phyloP scores from a whole-genome alignment of 495 filamentous ascomycete genomes.

The Tuber melanosporum region DNA sequence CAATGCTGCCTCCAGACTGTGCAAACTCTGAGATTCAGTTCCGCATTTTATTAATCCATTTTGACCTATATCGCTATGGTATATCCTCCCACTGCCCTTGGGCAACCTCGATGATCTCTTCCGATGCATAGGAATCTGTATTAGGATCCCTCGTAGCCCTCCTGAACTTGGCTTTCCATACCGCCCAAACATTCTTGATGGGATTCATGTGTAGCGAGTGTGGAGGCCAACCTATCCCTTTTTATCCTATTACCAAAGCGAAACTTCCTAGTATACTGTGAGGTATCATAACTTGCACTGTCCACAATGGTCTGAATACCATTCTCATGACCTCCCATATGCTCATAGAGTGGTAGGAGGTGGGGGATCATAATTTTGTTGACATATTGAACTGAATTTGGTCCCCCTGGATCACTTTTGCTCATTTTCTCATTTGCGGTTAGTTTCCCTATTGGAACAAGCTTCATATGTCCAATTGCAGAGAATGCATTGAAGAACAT shows the following conservation, averaged over 20 bases:
- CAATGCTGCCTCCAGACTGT: no score
- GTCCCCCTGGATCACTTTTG: slow-evolving; percentile 1
- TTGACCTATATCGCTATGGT: slow-evolving; percentile 7
- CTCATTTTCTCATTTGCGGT: not conserved
- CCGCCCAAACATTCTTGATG: slow-evolving; percentile 8
- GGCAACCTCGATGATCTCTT: slow-evolving; percentile 8
- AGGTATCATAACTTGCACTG: slow-evolving; percentile 5
- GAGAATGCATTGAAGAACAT: no score
- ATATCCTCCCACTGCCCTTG: slow-evolving; percentile 11
- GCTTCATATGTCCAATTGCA: not conserved
- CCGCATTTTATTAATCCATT: slow-evolving; percentile 13
- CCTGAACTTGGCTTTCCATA: slow-evolving; percentile 7
- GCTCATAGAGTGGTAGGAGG: not conserved
- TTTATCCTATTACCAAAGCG: not conserved
- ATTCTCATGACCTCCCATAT: not conserved
- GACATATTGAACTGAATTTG: slow-evolving; percentile 8
- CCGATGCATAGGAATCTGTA: not conserved
- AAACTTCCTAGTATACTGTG: not conserved
- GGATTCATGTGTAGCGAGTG: no score
- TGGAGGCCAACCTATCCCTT: slow-evolving; percentile 9
- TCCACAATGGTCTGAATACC: slow-evolving; percentile 11
- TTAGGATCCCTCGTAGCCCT: not conserved
- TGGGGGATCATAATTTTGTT: slow-evolving; percentile 7
- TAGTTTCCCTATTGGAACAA: not conserved
- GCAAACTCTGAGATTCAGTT: not conserved